These are phyloP conservation scores for Ananas comosus DNA, from an alignment of 176 grass and related monocot species.

Conservation along the genomic window DNA sequence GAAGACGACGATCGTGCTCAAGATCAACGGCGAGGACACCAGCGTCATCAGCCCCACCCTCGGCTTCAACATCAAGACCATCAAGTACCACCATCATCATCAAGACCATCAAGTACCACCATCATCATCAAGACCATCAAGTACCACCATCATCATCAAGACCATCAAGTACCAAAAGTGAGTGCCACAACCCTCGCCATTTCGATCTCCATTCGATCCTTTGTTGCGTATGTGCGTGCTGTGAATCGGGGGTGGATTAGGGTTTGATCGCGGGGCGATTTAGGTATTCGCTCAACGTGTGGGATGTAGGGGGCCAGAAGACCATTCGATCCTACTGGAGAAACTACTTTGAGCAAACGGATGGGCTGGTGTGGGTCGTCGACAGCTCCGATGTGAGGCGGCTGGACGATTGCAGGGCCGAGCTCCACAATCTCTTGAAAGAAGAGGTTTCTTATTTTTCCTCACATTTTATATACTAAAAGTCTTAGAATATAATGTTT, in stretches of 20 bases:
- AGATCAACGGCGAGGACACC: slow-evolving; percentile 87
- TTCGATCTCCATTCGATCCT: neutral
- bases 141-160: slow-evolving; percentile 96
- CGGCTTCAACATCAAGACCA: slow-evolving; percentile 92
- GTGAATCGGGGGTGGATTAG: neutral
- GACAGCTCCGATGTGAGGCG: slow-evolving; percentile 78
- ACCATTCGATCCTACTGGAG: slow-evolving; percentile 86
- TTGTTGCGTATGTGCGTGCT: neutral
- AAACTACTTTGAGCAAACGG: slow-evolving; percentile 97
- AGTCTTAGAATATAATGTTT: neutral
- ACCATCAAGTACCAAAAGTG: slow-evolving; percentile 89
- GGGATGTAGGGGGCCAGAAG: slow-evolving; percentile 95
- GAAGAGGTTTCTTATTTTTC: slow-evolving; percentile 51
- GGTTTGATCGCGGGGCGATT: neutral
- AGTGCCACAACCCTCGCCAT: neutral
- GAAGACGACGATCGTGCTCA: slow-evolving; percentile 81
- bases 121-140: slow-evolving; percentile 98
- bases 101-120: slow-evolving; percentile 92
- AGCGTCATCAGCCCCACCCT: slow-evolving; percentile 89
- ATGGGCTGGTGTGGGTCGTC: slow-evolving; percentile 79
- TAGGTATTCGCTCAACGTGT: slow-evolving; percentile 81
- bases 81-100: slow-evolving; percentile 96
- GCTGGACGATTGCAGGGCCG: slow-evolving; percentile 68
- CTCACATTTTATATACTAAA: neutral
- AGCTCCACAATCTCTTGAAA: slow-evolving; percentile 93